Conservation (phyloP, 2,329 filamentous ascomycete genomes). For the Knufia fluminis region DNA sequence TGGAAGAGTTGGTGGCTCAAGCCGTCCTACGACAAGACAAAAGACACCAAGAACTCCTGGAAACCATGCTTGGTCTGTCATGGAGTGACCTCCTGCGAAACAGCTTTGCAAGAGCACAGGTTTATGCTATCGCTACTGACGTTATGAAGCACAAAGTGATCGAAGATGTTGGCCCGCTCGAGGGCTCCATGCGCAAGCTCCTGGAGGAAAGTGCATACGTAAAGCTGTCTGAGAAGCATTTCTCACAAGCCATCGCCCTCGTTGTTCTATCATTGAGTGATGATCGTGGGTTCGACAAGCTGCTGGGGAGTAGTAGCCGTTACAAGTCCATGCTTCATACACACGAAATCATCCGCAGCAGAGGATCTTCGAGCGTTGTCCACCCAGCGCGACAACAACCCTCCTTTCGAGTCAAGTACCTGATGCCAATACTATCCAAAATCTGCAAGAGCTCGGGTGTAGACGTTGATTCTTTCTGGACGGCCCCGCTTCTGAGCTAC, state of each 20-base stretch:
- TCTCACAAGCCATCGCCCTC: slow-evolving; percentile 65
- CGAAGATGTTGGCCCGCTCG: slow-evolving; percentile 45
- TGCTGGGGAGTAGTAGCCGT: slow-evolving; percentile 50
- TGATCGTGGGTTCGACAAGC: slow-evolving; percentile 62
- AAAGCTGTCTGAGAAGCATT: slow-evolving; percentile 55
- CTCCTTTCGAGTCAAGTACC: slow-evolving; percentile 67
- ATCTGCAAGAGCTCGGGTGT: slow-evolving; percentile 65
- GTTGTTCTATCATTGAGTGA: slow-evolving; percentile 72
- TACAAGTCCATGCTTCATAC: slow-evolving; percentile 54
- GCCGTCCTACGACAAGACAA: slow-evolving; percentile 73
- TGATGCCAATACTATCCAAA: slow-evolving; percentile 65
- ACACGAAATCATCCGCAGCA: slow-evolving; percentile 59
- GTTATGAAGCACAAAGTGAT: slow-evolving; percentile 41
- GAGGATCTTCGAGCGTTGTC: slow-evolving; percentile 54
- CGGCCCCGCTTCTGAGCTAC: slow-evolving; percentile 61
- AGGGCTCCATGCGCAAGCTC: slow-evolving; percentile 57
- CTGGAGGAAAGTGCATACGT: slow-evolving; percentile 60
- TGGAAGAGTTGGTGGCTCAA: slow-evolving; percentile 70
- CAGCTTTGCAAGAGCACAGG: slow-evolving; percentile 69
- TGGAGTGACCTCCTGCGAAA: slow-evolving; percentile 51
- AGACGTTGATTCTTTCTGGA: slow-evolving; percentile 61
- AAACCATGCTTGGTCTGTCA: slow-evolving; percentile 45
- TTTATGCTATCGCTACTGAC: slow-evolving; percentile 76
- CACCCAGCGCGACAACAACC: slow-evolving; percentile 78
- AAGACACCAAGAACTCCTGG: slow-evolving; percentile 52